Conservation (phyloP, 805 yeast genomes). For the Lachancea lanzarotensis region DNA sequence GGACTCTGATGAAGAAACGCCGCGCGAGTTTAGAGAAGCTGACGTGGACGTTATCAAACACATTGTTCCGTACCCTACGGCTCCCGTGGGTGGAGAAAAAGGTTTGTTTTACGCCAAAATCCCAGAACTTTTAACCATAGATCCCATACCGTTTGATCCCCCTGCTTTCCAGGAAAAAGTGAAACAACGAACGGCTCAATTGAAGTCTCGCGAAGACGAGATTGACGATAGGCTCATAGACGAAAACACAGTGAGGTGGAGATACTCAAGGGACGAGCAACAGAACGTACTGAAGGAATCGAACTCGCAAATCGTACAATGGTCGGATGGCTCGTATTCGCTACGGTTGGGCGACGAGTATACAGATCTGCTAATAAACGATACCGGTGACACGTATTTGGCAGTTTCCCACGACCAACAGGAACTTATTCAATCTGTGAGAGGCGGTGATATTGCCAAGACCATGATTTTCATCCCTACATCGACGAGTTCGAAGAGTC, state of each 20-base stretch:
- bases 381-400: slow-evolving; percentile 63
- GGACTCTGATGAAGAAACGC: slow-evolving; percentile 28
- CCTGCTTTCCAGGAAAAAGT: slow-evolving; percentile 49
- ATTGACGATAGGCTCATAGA: slow-evolving; percentile 61
- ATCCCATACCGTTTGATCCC: slow-evolving; percentile 85
- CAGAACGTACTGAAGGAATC: slow-evolving; percentile 73
- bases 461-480: slow-evolving; percentile 78
- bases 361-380: slow-evolving; percentile 66
- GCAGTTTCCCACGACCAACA: slow-evolving; percentile 64
- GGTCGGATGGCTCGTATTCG: slow-evolving; percentile 91
- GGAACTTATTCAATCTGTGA: slow-evolving; percentile 55
- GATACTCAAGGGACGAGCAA: slow-evolving; percentile 72
- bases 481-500: slow-evolving; percentile 81
- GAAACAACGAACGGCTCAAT: slow-evolving; percentile 32
- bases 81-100: slow-evolving; percentile 31
- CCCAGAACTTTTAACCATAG: slow-evolving; percentile 78
- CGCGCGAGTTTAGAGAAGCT: slow-evolving; percentile 32
- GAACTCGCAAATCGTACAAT: slow-evolving; percentile 81
- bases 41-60: slow-evolving; percentile 36
- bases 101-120: slow-evolving; percentile 47
- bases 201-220: slow-evolving; percentile 39
- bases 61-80: slow-evolving; percentile 43
- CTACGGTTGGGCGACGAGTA: slow-evolving; percentile 81
- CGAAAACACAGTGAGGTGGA: slow-evolving; percentile 90
- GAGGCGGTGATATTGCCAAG: slow-evolving; percentile 58